phyloP scores from a whole-genome alignment of 192 early-diverging fungal genomes.

The Obelidium mucronatum region DNA sequence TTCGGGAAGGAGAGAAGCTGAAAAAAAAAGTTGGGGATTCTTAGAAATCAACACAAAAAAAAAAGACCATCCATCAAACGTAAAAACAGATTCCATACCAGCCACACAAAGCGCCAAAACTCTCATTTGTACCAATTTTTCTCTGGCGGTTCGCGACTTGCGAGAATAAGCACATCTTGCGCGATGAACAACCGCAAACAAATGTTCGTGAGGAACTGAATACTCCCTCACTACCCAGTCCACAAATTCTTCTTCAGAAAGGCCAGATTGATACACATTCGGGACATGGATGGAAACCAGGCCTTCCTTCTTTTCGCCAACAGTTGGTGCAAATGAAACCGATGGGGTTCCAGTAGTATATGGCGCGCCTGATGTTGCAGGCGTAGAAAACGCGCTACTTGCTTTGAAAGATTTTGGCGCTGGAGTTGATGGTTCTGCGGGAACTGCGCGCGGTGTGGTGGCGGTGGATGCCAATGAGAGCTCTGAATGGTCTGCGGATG shows the following conservation, averaged over 20 bases:
- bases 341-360: too few relatives aligned
- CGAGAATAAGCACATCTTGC: conserved; percentile 77
- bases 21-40: background rate
- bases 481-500: background rate
- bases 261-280: conserved; percentile 40
- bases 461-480: background rate
- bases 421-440: background rate
- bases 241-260: conserved; percentile 64
- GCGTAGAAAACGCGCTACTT: background rate
- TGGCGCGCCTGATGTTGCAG: background rate
- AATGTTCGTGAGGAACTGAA: conserved; percentile 73
- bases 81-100: too few relatives aligned
- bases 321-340: too few relatives aligned
- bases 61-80: too few relatives aligned
- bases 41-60: conserved; percentile 38
- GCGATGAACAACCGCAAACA: conserved; percentile 80
- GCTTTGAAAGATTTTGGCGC: background rate
- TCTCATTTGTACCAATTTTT: conserved; percentile 72
- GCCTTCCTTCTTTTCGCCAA: conserved; percentile 48
- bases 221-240: conserved; percentile 69
- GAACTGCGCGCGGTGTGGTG: too few relatives aligned
- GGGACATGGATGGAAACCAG: conserved; percentile 64
- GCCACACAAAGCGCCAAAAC: conserved; percentile 82
- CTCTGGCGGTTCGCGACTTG: conserved; percentile 52
- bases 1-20: conserved; percentile 23